Evolutionary conservation across 2,329 filamentous ascomycete genomes (phyloP), one percentile per base, ranked within the genome.

Genomic region (Neurospora crassa): DNA sequence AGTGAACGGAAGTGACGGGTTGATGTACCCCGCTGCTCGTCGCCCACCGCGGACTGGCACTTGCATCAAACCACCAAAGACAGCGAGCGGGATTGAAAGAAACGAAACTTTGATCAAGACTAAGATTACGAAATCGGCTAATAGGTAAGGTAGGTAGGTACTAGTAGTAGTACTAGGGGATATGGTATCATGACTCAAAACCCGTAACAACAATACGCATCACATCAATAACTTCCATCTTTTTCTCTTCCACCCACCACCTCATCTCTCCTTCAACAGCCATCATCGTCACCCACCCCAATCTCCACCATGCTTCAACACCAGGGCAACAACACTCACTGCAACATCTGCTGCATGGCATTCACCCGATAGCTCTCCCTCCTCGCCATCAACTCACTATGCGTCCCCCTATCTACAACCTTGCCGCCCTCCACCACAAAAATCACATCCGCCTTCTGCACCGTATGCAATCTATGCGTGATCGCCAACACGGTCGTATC

Each of bases 401-500:
- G 87, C 34, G 81, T 82, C 2, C 87, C 87, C 70, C 79, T 79
- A 72, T 88, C 86, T 14, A 87, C 83, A 67, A 87, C 81, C 70
- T 79, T 81, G 1, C 87, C 87, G 10, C 82, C 84, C 73, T 88
- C 85, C 63, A 88, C 81, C 67, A 89, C 82, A 72, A 88, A 85
- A 72, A 89, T 89, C n/a, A 84, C 79, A 77, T 88, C 85, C 14
- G 87, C 86, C 73, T 84, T 85, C 69, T 83, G 82, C 47, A 89
- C 85, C 3, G 87, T 89, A 73, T 86, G 84, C 71, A 89, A 77
- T 40, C 87, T 80, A 76, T 89, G 87, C 2, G 87, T 87, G 71
- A 89, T 87, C 29, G 86, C 86, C 74, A 89, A 82, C 18, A 88
- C 86, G 0, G 87, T 89, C 67, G 87, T 86, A 70, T 79, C 85